Percentiles rank a stretch among this genome's conserved stretches.
Conservation (phyloP, 192 early-diverging fungal genomes). For the Ramicandelaber brevisporus region DNA sequence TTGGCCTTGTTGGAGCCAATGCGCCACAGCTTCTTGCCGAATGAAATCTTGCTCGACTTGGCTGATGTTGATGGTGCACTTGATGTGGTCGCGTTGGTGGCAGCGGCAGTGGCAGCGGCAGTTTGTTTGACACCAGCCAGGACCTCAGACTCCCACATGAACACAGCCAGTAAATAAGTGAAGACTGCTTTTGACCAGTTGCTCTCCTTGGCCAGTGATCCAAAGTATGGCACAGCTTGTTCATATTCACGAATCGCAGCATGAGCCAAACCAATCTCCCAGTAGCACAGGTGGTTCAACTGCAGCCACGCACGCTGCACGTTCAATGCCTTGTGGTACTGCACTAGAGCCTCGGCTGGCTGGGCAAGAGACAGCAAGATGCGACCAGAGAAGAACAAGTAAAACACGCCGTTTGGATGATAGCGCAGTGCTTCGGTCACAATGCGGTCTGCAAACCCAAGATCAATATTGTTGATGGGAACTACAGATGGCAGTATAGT, state of each 20-base stretch:
- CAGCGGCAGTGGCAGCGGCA: slow-evolving; percentile 1
- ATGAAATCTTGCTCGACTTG: too few species aligned
- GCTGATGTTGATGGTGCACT: too few species aligned
- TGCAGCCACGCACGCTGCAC: slow-evolving; percentile 42
- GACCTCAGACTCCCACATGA: slow-evolving; percentile 22
- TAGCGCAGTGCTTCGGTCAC: slow-evolving; percentile 21
- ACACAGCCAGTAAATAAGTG: slow-evolving; percentile 40
- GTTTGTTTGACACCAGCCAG: slow-evolving; percentile 1
- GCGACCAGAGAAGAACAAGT: slow-evolving; percentile 40
- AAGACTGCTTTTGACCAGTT: slow-evolving; percentile 70
- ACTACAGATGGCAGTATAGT: slow-evolving; percentile 42
- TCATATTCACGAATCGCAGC: slow-evolving; percentile 33
- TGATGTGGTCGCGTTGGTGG: too few species aligned
- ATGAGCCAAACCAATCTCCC: slow-evolving; percentile 46
- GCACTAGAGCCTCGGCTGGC: slow-evolving; percentile 26
- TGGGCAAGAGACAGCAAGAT: slow-evolving; percentile 25
- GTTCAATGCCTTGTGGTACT: slow-evolving; percentile 25
- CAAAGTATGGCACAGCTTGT: slow-evolving; percentile 27
- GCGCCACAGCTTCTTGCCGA: too few species aligned
- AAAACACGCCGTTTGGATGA: slow-evolving; percentile 45
- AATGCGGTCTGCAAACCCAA: slow-evolving; percentile 30
- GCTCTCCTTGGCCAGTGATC: slow-evolving; percentile 41
- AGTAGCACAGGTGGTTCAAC: slow-evolving; percentile 53
- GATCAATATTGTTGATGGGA: slow-evolving; percentile 35
- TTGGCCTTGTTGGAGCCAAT: too few species aligned